phyloP scores from a whole-genome alignment of 306 rosid species.

The Trifolium pratense region DNA sequence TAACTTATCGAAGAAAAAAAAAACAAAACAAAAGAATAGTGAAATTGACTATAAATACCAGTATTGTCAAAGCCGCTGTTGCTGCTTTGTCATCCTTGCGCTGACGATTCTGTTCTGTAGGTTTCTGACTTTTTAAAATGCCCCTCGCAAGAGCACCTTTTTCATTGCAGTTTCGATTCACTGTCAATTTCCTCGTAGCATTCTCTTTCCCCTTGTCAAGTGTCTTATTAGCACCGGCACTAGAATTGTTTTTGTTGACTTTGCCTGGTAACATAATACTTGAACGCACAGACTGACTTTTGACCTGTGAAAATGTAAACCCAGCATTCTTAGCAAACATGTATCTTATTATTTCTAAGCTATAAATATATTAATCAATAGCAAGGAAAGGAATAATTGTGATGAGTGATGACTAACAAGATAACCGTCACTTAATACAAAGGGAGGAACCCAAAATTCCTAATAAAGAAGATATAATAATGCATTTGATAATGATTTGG shows the following conservation, averaged over 20 bases:
- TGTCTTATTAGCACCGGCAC: constrained; percentile 49
- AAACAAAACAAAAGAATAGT: constrained; percentile 1
- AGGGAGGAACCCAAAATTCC: constrained; percentile 6
- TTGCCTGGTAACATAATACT: constrained; percentile 47
- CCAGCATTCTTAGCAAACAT: constrained; percentile 33
- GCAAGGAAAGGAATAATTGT: constrained; percentile 9
- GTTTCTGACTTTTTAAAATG: constrained; percentile 42
- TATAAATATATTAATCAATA: neutral
- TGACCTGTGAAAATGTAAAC: constrained; percentile 46
- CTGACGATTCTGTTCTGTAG: constrained; percentile 26
- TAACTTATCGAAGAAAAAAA: too few species aligned
- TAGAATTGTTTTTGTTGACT: constrained; percentile 42
- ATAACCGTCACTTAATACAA: neutral
- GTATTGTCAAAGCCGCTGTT: constrained; percentile 40
- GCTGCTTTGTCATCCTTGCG: constrained; percentile 45
- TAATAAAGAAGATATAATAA: neutral
- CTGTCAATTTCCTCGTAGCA: constrained; percentile 38
- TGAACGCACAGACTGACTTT: constrained; percentile 40
- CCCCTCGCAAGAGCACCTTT: constrained; percentile 45
- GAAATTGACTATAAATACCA: constrained; percentile 32
- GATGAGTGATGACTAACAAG: constrained; percentile 12
- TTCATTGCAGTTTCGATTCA: constrained; percentile 50
- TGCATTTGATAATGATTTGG: constrained; percentile 26
- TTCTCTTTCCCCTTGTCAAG: constrained; percentile 59
- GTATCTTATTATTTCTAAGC: constrained; percentile 2